Evolutionary conservation across 345 rosid species (phyloP), one percentile per base, ranked within the genome.

Genomic region (Lagerstroemia speciosa): DNA sequence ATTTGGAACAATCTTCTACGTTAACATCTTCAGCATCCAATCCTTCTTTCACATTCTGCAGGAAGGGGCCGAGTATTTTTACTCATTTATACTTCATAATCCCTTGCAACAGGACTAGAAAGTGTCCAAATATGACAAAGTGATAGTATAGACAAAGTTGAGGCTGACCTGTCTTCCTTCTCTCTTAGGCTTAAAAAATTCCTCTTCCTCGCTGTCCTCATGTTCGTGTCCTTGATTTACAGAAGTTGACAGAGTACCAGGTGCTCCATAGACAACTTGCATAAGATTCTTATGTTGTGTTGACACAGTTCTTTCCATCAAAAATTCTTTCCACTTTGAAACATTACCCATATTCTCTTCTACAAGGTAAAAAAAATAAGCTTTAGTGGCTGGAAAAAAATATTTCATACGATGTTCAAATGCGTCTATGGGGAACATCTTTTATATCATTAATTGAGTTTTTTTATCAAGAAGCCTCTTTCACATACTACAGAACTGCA

Each of bases 101-200:
- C n/a, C 53, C 58, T 30, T 45, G 45, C 38, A 27, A 69, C 30
- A 58, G 27, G n/a, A 29, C 58, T 41, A 31, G 32, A 34, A 67
- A 36, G 37, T 37, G 34, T 60, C 61, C 2, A 17, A 16, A 31
- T 24, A 14, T 0, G 29, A 27, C 5, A 14, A 45, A 61, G 27
- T 48, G 22, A 26, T 41, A 6, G 0, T 2, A 37, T 60, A 53
- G 32, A 30, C 36, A 31, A 43, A 70, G 61, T 20, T 22, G 70
- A 60, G 68, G 62, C 73, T 74, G 71, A 94, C 99, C 96, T 84
- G 88, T 62, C 74, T 81, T 67, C 77, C 77, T 76, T 86, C 85
- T 62, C 90, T 89, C 77, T 91, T 94, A 60, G 93, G 97, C 86
- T 74, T 91, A 73, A 91, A 91, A 74, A 94, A 94, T 20, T 84